Conservation (phyloP, 2,329 filamentous ascomycete species). For the Cercospora sojina region DNA sequence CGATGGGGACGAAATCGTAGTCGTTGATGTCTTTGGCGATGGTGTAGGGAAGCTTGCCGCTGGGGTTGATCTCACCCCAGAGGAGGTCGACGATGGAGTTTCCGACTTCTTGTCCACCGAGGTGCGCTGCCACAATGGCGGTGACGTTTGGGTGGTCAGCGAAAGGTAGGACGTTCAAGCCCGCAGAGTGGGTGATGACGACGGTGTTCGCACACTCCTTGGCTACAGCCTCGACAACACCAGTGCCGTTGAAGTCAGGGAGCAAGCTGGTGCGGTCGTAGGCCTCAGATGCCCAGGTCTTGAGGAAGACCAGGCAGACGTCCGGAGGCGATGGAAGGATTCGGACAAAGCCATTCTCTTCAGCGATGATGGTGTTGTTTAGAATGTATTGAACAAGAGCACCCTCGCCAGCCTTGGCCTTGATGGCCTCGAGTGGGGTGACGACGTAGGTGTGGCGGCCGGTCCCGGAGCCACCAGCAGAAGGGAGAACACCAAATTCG, state of each 20-base stretch:
- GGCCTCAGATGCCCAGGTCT: slow-evolving; percentile 53
- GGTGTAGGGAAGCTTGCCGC: slow-evolving; percentile 35
- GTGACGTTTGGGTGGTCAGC: slow-evolving; percentile 40
- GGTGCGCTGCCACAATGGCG: slow-evolving; percentile 44
- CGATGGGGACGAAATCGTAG: slow-evolving; percentile 38
- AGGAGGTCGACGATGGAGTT: slow-evolving; percentile 45
- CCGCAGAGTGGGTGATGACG: slow-evolving; percentile 35
- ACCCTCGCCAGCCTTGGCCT: slow-evolving; percentile 34
- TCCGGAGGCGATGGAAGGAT: slow-evolving; percentile 48
- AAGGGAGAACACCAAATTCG: slow-evolving; percentile 47
- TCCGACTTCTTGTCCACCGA: slow-evolving; percentile 43
- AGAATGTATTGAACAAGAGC: slow-evolving; percentile 50
- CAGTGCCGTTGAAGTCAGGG: slow-evolving; percentile 46
- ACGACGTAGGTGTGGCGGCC: slow-evolving; percentile 44
- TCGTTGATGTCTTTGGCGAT: slow-evolving; percentile 32
- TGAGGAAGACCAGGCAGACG: slow-evolving; percentile 59
- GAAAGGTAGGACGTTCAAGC: slow-evolving; percentile 44
- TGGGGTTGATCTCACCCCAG: slow-evolving; percentile 35
- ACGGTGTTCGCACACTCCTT: slow-evolving; percentile 34
- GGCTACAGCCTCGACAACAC: slow-evolving; percentile 33
- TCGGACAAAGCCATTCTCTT: slow-evolving; percentile 29
- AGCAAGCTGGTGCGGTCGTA: slow-evolving; percentile 44
- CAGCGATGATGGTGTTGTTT: slow-evolving; percentile 40
- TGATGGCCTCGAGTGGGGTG: slow-evolving; percentile 46
- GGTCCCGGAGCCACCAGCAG: slow-evolving; percentile 45